Evolutionary conservation across 2,329 filamentous ascomycete species (phyloP).

Genomic region (Sporothrix luriei): DNA sequence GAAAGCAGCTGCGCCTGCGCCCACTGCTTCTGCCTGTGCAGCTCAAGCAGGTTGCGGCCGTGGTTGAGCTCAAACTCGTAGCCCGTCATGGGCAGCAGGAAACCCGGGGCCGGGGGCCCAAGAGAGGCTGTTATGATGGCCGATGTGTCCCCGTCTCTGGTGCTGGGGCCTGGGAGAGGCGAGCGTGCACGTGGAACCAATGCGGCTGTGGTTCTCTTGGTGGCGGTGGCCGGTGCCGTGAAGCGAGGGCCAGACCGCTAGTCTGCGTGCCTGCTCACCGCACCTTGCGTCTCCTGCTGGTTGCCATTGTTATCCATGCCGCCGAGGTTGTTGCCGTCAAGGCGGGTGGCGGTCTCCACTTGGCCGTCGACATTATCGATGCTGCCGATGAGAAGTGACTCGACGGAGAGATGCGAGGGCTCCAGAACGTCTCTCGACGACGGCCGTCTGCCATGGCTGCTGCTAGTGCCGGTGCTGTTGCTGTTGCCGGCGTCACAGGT

Average conservation of each 20-base stretch:
- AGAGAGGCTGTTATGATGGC: neutral
- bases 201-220: neutral
- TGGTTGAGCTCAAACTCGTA: conserved; percentile 38
- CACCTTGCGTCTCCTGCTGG: neutral
- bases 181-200: neutral
- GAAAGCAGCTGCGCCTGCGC: conserved; percentile 33
- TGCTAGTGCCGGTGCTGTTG: neutral
- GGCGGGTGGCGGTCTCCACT: too few relatives aligned
- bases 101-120: conserved; percentile 21
- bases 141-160: neutral
- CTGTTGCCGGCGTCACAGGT: neutral
- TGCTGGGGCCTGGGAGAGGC: neutral
- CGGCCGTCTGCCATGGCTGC: neutral
- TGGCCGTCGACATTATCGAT: neutral
- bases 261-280: conserved; percentile 12
- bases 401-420: neutral
- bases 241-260: conserved; percentile 21
- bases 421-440: neutral
- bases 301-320: neutral
- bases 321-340: neutral
- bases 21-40: conserved; percentile 34
- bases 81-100: conserved; percentile 30
- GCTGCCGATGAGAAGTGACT: neutral
- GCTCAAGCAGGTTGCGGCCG: conserved; percentile 33
- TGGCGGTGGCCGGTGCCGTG: neutral